Conservation (phyloP, 352 stramenopile species). For the Peronosclerospora sorghi region DNA sequence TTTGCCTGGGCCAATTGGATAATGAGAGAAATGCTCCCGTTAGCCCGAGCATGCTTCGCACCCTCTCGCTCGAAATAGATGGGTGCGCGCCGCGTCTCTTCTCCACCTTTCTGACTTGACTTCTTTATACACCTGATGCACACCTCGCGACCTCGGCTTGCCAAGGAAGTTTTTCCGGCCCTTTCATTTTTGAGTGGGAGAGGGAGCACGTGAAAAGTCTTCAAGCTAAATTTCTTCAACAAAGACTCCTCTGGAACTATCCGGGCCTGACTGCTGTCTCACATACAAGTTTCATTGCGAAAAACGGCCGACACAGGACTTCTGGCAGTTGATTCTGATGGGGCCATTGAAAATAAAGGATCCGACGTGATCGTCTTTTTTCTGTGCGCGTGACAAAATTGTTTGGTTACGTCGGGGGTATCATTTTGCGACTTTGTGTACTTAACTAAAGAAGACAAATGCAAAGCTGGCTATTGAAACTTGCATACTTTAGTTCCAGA, state of each 20-base stretch:
- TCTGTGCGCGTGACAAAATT: background rate
- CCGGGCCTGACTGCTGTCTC: constrained; percentile 1
- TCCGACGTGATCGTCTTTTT: background rate
- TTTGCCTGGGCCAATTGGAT: constrained; percentile 26
- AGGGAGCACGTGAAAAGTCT: background rate
- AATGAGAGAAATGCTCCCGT: constrained; percentile 15
- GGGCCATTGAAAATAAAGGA: constrained; percentile 3
- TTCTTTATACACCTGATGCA: constrained; percentile 8
- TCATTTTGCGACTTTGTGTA: constrained; percentile 17
- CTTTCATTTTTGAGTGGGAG: background rate
- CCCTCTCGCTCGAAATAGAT: constrained; percentile 8
- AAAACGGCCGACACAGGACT: background rate
- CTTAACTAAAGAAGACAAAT: background rate
- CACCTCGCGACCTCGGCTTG: constrained; percentile 5
- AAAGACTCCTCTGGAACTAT: no score
- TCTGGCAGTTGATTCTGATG: background rate
- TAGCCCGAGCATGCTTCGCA: background rate
- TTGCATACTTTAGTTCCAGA: background rate
- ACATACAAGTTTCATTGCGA: constrained; percentile 4
- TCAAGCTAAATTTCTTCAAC: background rate
- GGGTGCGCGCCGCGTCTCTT: constrained; percentile 4
- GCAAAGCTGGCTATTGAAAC: background rate
- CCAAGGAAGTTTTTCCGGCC: no score
- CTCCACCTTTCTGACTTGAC: constrained; percentile 5
- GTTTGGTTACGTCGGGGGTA: constrained; percentile 11